Base-by-base conservation (phyloP, 2,329 filamentous ascomycete genomes). In the Alternaria sp. region DNA sequence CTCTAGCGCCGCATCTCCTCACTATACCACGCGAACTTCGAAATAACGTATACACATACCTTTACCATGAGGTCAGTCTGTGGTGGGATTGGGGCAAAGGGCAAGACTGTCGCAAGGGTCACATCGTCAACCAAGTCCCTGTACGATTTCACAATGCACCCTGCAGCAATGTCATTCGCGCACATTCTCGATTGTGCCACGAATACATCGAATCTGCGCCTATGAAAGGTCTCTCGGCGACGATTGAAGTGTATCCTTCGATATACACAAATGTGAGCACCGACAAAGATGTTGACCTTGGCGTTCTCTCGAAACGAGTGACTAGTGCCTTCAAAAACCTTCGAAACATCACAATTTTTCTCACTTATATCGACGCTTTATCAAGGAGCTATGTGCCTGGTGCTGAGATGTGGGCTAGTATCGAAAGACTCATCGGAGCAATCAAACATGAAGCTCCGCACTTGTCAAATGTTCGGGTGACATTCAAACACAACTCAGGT, bases 101-200 rank as follows among this genome's bases (percentile, higher is more conserved):
- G 11, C 25, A 28, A 20, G 27, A 12, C 3, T n/a, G 9, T 16
- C n/a, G 12, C 20, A 30, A 32, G 40, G n/a, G 20, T 18, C 43
- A 32, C 36, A 11, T 16, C 16, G 16, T 27, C 34, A 22, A 18
- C 9, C 46, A 84, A 84, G 32, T 97, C 97, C 79, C 85, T 88
- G 48, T 98, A 94, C 81, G 95, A 97, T 72, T 90, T 89, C 60
- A 88, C 12, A 54, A 54, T 22, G 51, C 38, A 27, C 40, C 51
- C 25, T 30, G 92, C 71, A 90, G 92, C 9, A 85, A 87, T 30
- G 87, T 95, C 70, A 85, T 85, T 67, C 85, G 97, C 60, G 84
- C 81, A 57, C 78, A 87, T 66, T 87, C 87, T 38, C 88, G 90
- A 62, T 84, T 98, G 78, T 97, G 97, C 81, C 94, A 98, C 81